Percentiles rank a stretch among this genome's conserved stretches.
Conservation (phyloP, 1,139 yeast species). For the Saccharomycopsis hybrid region DNA sequence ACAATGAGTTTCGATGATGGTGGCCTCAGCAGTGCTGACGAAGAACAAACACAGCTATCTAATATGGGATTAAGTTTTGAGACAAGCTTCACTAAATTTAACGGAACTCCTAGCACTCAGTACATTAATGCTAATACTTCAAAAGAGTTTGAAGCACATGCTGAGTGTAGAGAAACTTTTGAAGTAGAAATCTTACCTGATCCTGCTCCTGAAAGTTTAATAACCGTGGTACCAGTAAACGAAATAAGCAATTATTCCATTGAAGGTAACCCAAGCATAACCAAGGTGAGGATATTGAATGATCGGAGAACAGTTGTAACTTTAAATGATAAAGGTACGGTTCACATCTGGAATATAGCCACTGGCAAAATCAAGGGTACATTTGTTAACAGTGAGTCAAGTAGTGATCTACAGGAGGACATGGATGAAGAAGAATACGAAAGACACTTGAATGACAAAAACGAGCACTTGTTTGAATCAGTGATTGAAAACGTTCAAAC, state of each 20-base stretch:
- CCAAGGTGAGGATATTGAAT: slow-evolving; percentile 64
- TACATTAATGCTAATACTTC: slow-evolving; percentile 11
- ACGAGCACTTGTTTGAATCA: slow-evolving; percentile 48
- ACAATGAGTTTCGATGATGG: no score
- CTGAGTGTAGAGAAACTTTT: not conserved
- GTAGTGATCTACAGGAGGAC: slow-evolving; percentile 5
- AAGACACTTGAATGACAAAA: slow-evolving; percentile 11
- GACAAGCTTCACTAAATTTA: slow-evolving; percentile 13
- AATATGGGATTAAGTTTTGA: slow-evolving; percentile 9
- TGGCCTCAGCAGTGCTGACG: slow-evolving; percentile 6
- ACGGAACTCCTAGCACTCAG: slow-evolving; percentile 12
- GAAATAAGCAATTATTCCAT: slow-evolving; percentile 30
- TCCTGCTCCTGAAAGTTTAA: slow-evolving; percentile 24
- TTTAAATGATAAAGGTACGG: slow-evolving; percentile 67
- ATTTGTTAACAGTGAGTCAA: slow-evolving; percentile 18
- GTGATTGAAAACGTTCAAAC: slow-evolving; percentile 61
- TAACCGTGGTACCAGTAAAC: slow-evolving; percentile 27
- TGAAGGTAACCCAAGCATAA: slow-evolving; percentile 53
- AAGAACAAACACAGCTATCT: slow-evolving; percentile 21
- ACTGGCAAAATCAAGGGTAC: slow-evolving; percentile 44
- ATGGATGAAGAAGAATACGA: slow-evolving; percentile 10
- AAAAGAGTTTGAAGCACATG: slow-evolving; percentile 1
- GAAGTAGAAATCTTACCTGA: slow-evolving; percentile 25
- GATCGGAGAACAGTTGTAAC: slow-evolving; percentile 79
- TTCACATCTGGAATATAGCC: slow-evolving; percentile 74